Conservation (phyloP, 1,284 basidiomycete genomes). For the Pholiota adiposa region DNA sequence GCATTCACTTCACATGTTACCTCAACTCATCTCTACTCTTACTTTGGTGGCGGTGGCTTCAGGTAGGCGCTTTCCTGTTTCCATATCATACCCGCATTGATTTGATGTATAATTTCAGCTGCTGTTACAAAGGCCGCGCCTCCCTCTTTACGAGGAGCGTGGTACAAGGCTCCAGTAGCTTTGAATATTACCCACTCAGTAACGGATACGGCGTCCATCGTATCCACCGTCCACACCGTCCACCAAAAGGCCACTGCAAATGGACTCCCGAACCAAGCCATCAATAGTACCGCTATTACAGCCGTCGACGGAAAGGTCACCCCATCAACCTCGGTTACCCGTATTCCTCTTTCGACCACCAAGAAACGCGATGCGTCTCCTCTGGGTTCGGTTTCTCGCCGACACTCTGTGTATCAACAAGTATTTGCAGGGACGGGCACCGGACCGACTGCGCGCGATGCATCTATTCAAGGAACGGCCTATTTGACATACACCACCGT, state of each 20-base stretch:
- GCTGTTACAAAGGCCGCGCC: background rate
- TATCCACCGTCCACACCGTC: background rate
- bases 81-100: background rate
- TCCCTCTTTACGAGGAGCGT: background rate
- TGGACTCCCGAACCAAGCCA: background rate
- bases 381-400: background rate
- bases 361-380: background rate
- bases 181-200: background rate
- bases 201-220: background rate
- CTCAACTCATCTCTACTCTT: background rate
- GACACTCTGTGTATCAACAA: background rate
- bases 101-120: background rate
- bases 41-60: background rate
- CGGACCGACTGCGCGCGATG: slow-evolving; percentile 1
- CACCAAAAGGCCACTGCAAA: background rate
- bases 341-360: background rate
- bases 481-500: slow-evolving; percentile 5
- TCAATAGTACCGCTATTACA: background rate
- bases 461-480: slow-evolving; percentile 3
- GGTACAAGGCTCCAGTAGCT: background rate
- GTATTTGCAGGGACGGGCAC: slow-evolving; percentile 5
- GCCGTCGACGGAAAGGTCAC: background rate
- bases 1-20: background rate
- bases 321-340: background rate
- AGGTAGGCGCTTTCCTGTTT: background rate